These are phyloP conservation scores for Puya raimondii DNA, from an alignment of 176 grass and related monocot genomes.

Conservation along the genomic window DNA sequence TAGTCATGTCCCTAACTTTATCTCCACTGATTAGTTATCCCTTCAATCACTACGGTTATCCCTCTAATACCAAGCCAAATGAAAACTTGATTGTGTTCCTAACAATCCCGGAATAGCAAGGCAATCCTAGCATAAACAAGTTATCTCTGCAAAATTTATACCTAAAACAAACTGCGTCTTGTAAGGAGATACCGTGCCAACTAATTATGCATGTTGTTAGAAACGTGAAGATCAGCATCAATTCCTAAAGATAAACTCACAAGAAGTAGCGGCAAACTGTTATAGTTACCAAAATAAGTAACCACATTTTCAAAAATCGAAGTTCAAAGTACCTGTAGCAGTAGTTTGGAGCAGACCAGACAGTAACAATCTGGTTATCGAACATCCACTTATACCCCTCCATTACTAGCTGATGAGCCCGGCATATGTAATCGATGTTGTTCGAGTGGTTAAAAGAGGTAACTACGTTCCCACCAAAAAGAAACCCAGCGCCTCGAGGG, in stretches of 20 bases:
- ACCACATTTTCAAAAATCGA: slow-evolving; percentile 6
- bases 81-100: no score
- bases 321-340: slow-evolving; percentile 76
- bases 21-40: no score
- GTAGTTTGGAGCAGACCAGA: slow-evolving; percentile 99
- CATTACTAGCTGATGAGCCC: slow-evolving; percentile 97
- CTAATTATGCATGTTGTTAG: no score
- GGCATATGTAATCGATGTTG: slow-evolving; percentile 96
- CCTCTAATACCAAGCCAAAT: no score
- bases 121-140: no score
- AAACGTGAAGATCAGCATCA: neutral
- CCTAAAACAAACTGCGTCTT: no score
- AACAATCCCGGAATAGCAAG: no score
- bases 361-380: slow-evolving; percentile 92
- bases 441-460: slow-evolving; percentile 85
- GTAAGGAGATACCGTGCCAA: no score
- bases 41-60: no score
- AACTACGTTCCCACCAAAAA: slow-evolving; percentile 91
- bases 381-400: slow-evolving; percentile 99
- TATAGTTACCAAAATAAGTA: neutral
- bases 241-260: neutral
- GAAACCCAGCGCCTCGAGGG: slow-evolving; percentile 87
- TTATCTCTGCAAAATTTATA: no score
- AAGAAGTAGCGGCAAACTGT: neutral
- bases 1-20: no score